These are phyloP conservation scores for Tetrahymena malaccensis DNA, from an alignment of 73 alveolate genomes.

Conservation along the genomic window DNA sequence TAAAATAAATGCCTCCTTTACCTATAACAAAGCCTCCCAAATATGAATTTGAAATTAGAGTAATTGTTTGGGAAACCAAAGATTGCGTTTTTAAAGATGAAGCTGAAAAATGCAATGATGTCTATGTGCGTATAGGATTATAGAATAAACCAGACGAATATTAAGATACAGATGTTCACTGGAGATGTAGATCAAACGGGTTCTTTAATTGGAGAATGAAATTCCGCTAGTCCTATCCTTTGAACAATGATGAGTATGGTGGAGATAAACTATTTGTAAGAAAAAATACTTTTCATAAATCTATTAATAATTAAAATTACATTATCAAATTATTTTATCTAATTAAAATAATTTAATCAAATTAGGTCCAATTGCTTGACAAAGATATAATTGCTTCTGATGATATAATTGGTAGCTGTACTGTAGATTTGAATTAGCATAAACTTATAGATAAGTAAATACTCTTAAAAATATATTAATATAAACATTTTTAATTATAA, in stretches of 20 bases:
- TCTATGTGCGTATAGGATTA: slow-evolving; percentile 50
- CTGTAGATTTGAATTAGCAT: slow-evolving; percentile 48
- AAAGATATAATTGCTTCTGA: slow-evolving; percentile 61
- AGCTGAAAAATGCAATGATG: slow-evolving; percentile 63
- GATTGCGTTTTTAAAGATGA: slow-evolving; percentile 62
- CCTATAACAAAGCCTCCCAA: slow-evolving; percentile 34
- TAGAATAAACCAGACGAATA: slow-evolving; percentile 10
- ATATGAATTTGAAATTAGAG: slow-evolving; percentile 27
- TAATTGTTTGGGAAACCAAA: slow-evolving; percentile 27
- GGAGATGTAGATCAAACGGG: slow-evolving; percentile 68
- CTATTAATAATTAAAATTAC: neutral
- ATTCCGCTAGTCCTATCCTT: slow-evolving; percentile 46
- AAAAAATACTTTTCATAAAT: no score
- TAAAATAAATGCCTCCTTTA: slow-evolving; percentile 12
- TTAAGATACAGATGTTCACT: slow-evolving; percentile 71
- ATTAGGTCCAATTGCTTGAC: slow-evolving; percentile 56
- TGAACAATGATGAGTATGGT: slow-evolving; percentile 70
- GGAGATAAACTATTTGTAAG: slow-evolving; percentile 38
- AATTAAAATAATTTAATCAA: neutral
- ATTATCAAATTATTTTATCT: neutral
- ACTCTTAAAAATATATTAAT: neutral
- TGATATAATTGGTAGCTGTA: slow-evolving; percentile 65
- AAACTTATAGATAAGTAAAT: slow-evolving; percentile 49
- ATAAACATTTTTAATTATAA: neutral
- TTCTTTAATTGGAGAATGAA: slow-evolving; percentile 79